Base-by-base conservation (phyloP, 225 moss, liverwort and hornwort genomes). In the Lunularia cruciata region DNA sequence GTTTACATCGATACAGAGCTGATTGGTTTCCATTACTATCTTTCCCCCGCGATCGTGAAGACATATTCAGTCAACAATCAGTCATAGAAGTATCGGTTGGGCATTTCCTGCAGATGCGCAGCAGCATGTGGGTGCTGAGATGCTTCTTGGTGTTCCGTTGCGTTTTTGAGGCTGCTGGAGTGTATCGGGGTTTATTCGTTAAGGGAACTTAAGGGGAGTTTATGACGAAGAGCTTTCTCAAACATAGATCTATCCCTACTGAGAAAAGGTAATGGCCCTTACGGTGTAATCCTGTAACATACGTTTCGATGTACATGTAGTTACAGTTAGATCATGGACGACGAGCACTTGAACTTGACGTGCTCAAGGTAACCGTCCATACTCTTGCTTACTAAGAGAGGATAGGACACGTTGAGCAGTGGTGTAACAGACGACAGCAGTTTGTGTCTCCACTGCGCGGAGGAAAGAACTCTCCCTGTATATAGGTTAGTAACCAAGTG, bases 291-390 rank as follows among this genome's bases (percentile, higher is more conserved):
- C 22, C 49, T 67, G 66, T 51, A 67, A 26, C 49, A 51, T 49
- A 67, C 51, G 20, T 51, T 49, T 49, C 51, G 32, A 61, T 67
- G 32, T 67, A 67, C 33, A 65, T 31, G 30, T 65, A 65, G 65
- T 63, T 18, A 48, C 65, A 65, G 49, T 23, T 67, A 34, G 66
- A 63, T 7, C 8, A 2, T 49, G n/a, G 48, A 49, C 4, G 36
- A n/a, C n/a, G n/a, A 67, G 49, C 34, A 51, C 49, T 48, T 34
- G 49, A 51, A 47, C 3, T 10, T 3, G 1, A 27, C 5, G n/a
- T 18, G 3, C 33, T 32, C 35, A 28, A 35, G 66, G 31, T 23
- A 28, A 65, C 28, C 46, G 14, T 47, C 47, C 9, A 13, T 33
- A 47, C 65, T 65, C 64, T 51, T 67, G 48, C 48, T 34, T 48